Evolutionary conservation across 1,284 basidiomycete species (phyloP).

Genomic region (Ganoderma lucidum): DNA sequence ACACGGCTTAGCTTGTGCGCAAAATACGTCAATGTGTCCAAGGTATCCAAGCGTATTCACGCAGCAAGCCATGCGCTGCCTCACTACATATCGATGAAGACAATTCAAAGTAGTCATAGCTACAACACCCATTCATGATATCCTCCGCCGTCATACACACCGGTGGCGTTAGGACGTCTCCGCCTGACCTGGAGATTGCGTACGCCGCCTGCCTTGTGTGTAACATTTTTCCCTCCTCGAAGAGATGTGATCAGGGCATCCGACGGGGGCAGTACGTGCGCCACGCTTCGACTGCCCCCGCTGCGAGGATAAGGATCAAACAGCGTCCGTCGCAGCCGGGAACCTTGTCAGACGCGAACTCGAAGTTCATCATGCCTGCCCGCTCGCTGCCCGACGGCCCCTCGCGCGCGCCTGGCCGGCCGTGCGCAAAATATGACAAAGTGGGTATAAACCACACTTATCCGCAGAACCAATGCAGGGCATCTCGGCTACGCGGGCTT

Average conservation of each 20-base stretch:
- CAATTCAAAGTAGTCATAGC: neutral
- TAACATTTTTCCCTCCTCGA: neutral
- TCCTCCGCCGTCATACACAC: neutral
- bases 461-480: constrained; percentile 14
- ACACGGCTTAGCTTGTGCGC: too few species aligned
- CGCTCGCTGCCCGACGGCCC: neutral
- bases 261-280: neutral
- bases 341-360: constrained; percentile 1
- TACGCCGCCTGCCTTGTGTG: neutral
- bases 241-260: neutral
- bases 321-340: constrained; percentile 7
- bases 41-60: too few species aligned
- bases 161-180: neutral
- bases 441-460: constrained; percentile 6
- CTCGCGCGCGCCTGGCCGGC: neutral
- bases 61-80: too few species aligned
- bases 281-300: neutral
- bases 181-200: neutral
- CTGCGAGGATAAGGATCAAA: neutral
- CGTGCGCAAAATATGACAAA: constrained; percentile 4
- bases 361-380: constrained; percentile 5
- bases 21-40: neutral
- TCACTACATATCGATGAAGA: neutral
- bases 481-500: constrained; percentile 16
- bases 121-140: neutral